phyloP scores from a whole-genome alignment of 352 stramenopile species.

The Phytophthora aleatoria region DNA sequence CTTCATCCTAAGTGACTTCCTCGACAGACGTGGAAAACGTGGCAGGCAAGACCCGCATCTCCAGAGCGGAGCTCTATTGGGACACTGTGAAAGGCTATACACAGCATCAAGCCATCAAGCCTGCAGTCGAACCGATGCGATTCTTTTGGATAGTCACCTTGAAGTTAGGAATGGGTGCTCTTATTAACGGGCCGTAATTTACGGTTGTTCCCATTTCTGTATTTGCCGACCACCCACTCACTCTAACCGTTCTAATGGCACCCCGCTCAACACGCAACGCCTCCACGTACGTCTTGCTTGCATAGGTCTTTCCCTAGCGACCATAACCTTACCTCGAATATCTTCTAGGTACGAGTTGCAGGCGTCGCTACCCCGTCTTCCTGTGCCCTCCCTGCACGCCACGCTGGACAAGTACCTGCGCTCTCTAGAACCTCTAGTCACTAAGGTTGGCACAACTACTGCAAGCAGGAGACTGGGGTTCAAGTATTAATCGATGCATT shows the following conservation, averaged over 20 bases:
- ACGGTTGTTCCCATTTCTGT: no score
- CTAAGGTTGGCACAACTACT: slow-evolving; percentile 42
- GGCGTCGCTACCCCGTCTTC: slow-evolving; percentile 64
- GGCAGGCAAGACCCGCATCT: no score
- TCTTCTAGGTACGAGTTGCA: slow-evolving; percentile 44
- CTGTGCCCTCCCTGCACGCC: slow-evolving; percentile 84
- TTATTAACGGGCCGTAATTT: no score
- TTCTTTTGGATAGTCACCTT: background rate
- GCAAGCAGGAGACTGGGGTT: slow-evolving; percentile 15
- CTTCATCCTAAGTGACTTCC: no score
- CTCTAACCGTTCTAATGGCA: background rate
- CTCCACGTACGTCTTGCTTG: background rate
- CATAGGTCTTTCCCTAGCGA: background rate
- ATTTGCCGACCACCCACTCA: background rate
- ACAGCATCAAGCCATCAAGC: no score
- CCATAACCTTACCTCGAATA: background rate
- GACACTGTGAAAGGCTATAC: no score
- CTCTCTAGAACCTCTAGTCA: slow-evolving; percentile 68
- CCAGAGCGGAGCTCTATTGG: no score
- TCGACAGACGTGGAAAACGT: no score
- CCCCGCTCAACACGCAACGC: background rate
- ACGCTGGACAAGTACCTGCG: slow-evolving; percentile 85
- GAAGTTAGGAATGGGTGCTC: background rate
- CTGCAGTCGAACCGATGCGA: no score
- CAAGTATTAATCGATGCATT: background rate